Base-by-base conservation (phyloP, 2,329 filamentous ascomycete genomes). In the Alternaria brassicicola region DNA sequence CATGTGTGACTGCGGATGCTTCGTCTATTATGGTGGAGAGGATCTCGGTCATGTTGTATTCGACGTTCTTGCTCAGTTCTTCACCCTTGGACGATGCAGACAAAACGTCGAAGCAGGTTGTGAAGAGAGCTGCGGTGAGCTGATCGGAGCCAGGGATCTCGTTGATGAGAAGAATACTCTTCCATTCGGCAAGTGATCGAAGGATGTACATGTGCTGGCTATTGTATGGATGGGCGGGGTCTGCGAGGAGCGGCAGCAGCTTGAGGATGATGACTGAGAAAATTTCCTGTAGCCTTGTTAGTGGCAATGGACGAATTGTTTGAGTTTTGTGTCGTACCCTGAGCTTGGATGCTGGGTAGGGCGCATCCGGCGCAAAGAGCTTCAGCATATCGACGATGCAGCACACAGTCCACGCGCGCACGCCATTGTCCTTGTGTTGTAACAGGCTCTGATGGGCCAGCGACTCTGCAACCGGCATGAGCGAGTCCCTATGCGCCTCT, bases 371-470 rank as follows among this genome's bases (percentile, higher is more conserved):
- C 26, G 95, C 95, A 79, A 92, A 97, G 56, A 99, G 85, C 69
- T 91, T 89, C 74, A 99, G 86, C 67, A 99, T 90, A 76, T 99
- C 95, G 53, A 97, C 93, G 61, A 98, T 83, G 76, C 93, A 98
- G 72, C 91, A 91, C 41, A 93, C 89, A 30, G 91, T 87, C 82
- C 90, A 97, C 25, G 95, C 94, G 77, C 91, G 90, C 64, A 99
- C 93, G 55, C 95, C 95, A 65, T 89, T 90, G 77, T 99, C 95
- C 80, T 96, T 96, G 79, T 99, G 95, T 59, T 87, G 87, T 45
- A 99, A 80, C 23, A 99, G 83, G 71, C 95, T 92, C 61, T 89
- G 88, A 63, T 89, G 88, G 6, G 89, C 92, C 42, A 99, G 85
- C 70, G 97, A 91, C 73, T 93, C 90, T 51, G 94, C 92, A 62